Conservation (phyloP, 2,329 filamentous ascomycete genomes). For the Grosmannia penicillata region DNA sequence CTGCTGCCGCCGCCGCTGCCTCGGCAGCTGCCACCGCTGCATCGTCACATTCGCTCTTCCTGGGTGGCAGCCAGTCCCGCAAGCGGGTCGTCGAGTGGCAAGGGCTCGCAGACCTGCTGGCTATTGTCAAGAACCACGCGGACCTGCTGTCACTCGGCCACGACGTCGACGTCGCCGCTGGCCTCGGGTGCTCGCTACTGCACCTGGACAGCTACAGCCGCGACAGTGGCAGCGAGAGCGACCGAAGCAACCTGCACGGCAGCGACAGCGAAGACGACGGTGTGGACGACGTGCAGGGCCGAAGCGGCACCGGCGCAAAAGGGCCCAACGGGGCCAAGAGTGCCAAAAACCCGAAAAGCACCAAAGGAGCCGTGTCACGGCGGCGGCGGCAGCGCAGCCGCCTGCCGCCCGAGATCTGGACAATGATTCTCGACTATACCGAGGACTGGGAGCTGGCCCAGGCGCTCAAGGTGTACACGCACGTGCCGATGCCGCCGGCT, state of each 20-base stretch:
- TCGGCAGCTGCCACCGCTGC: constrained; percentile 21
- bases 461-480: constrained; percentile 68
- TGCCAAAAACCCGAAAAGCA: too few relatives aligned
- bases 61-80: not conserved
- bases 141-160: constrained; percentile 60
- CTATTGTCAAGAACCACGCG: constrained; percentile 62
- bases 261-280: constrained; percentile 11
- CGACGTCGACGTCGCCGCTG: constrained; percentile 44
- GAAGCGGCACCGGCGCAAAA: too few relatives aligned
- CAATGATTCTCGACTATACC: constrained; percentile 69
- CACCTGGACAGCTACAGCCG: not conserved
- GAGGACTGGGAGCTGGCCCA: constrained; percentile 85
- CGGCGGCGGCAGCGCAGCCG: constrained; percentile 21
- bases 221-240: not conserved
- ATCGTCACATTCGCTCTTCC: not conserved
- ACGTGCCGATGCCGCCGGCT: constrained; percentile 48
- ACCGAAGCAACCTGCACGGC: not conserved
- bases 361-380: too few relatives aligned
- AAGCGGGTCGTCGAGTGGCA: constrained; percentile 46
- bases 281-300: too few relatives aligned
- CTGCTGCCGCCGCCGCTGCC: constrained; percentile 9
- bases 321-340: too few relatives aligned
- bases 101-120: constrained; percentile 55
- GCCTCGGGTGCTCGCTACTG: not conserved
- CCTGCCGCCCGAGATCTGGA: constrained; percentile 79